Evolutionary conservation across 352 stramenopile species (phyloP).

Genomic region (Pythium phragmitis): DNA sequence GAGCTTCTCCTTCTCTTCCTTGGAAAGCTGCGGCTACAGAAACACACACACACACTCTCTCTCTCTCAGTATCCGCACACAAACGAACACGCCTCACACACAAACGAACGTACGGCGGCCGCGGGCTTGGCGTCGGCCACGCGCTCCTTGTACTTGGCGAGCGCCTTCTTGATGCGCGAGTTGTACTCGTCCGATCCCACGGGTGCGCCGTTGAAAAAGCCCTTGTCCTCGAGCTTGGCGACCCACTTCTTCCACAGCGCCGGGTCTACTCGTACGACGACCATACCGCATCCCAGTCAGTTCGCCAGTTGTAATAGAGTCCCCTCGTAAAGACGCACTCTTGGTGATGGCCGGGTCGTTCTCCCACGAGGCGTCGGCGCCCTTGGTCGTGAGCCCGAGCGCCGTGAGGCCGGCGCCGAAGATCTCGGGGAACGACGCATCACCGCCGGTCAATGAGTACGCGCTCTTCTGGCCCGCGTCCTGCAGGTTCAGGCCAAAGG

Average conservation of each 20-base stretch:
- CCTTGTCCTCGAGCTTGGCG: slow-evolving; percentile 81
- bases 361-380: slow-evolving; percentile 23
- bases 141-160: slow-evolving; percentile 87
- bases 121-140: slow-evolving; percentile 70
- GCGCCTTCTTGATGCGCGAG: slow-evolving; percentile 61
- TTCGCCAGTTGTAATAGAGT: too few relatives aligned
- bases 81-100: too few relatives aligned
- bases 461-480: slow-evolving; percentile 52
- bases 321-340: slow-evolving; percentile 32
- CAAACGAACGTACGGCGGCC: background rate
- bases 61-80: too few relatives aligned
- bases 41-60: too few relatives aligned
- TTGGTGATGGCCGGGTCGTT: slow-evolving; percentile 75
- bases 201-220: slow-evolving; percentile 72
- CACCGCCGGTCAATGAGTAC: slow-evolving; percentile 40
- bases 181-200: slow-evolving; percentile 63
- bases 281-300: background rate
- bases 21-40: slow-evolving; percentile 43
- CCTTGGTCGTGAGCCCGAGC: slow-evolving; percentile 50
- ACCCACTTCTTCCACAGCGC: slow-evolving; percentile 89
- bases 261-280: slow-evolving; percentile 42
- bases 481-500: slow-evolving; percentile 64
- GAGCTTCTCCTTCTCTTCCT: slow-evolving; percentile 74
- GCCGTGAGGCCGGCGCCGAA: slow-evolving; percentile 67
- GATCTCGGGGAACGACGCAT: slow-evolving; percentile 60